Percentiles rank a stretch among this genome's conserved stretches.
Evolutionary conservation across 1,284 basidiomycete species (phyloP).

Genomic region (Austroboletus niveus): DNA sequence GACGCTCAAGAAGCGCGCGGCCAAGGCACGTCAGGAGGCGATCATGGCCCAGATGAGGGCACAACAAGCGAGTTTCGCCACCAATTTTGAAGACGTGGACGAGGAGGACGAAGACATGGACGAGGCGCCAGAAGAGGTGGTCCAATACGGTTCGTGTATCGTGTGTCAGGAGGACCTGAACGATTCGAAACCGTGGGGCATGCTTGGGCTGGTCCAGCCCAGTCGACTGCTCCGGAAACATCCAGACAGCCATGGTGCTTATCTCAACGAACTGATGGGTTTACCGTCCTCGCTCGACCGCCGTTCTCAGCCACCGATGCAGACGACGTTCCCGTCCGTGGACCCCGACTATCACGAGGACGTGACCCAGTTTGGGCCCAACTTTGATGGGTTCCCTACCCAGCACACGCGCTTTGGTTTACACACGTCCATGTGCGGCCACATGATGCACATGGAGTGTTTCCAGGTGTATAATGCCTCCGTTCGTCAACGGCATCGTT

Average conservation of each 20-base stretch:
- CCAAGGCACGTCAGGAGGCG: slow-evolving; percentile 81
- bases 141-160: slow-evolving; percentile 88
- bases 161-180: slow-evolving; percentile 96
- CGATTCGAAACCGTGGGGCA: slow-evolving; percentile 75
- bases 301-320: slow-evolving; percentile 20
- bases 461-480: slow-evolving; percentile 90
- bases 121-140: slow-evolving; percentile 45
- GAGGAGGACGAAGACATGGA: slow-evolving; percentile 57
- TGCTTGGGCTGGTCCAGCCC: slow-evolving; percentile 87
- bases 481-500: slow-evolving; percentile 84
- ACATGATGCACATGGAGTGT: slow-evolving; percentile 97
- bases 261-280: slow-evolving; percentile 75
- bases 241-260: slow-evolving; percentile 66
- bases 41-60: slow-evolving; percentile 93
- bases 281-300: slow-evolving; percentile 71
- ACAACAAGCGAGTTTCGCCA: slow-evolving; percentile 82
- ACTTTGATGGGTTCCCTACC: slow-evolving; percentile 75
- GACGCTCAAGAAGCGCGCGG: slow-evolving; percentile 74
- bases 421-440: slow-evolving; percentile 88
- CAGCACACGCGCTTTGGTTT: slow-evolving; percentile 81
- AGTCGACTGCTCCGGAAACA: slow-evolving; percentile 83
- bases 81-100: slow-evolving; percentile 66
- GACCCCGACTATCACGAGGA: slow-evolving; percentile 49
- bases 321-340: slow-evolving; percentile 53
- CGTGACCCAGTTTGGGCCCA: slow-evolving; percentile 44